Evolutionary conservation across 1,139 yeast species (phyloP).

Genomic region (Kluyveromyces marxianus): DNA sequence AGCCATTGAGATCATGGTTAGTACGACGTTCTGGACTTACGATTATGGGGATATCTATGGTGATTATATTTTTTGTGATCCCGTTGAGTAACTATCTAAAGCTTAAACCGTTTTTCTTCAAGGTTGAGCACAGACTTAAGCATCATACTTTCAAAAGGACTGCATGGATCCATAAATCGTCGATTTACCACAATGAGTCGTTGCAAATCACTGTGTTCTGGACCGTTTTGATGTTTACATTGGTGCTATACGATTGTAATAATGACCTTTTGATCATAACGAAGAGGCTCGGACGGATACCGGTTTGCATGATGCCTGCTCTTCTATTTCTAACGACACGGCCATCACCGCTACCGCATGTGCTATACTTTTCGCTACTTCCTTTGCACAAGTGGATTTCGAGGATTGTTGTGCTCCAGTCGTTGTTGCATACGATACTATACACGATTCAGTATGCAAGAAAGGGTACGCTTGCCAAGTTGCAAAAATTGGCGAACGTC

Average conservation of each 20-base stretch:
- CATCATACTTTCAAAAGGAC: slow-evolving; percentile 17
- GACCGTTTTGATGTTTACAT: slow-evolving; percentile 12
- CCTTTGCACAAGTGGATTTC: slow-evolving; percentile 77
- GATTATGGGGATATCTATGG: slow-evolving; percentile 1
- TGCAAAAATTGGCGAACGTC: slow-evolving; percentile 43
- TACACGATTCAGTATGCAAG: slow-evolving; percentile 40
- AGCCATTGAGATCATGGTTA: slow-evolving; percentile 8
- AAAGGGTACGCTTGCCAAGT: slow-evolving; percentile 41
- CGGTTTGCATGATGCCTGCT: slow-evolving; percentile 61
- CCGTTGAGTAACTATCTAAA: slow-evolving; percentile 22
- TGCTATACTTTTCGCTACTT: slow-evolving; percentile 49
- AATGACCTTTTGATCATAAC: slow-evolving; percentile 25
- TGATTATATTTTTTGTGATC: slow-evolving; percentile 16
- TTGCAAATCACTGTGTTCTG: slow-evolving; percentile 21
- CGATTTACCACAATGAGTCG: slow-evolving; percentile 22
- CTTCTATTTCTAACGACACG: slow-evolving; percentile 52
- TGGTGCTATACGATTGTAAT: slow-evolving; percentile 14
- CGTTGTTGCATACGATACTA: slow-evolving; percentile 44
- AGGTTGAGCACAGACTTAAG: slow-evolving; percentile 18
- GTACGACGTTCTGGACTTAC: slow-evolving; percentile 7
- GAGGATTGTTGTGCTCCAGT: slow-evolving; percentile 48
- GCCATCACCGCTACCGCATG: slow-evolving; percentile 50
- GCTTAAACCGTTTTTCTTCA: slow-evolving; percentile 17
- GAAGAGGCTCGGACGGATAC: slow-evolving; percentile 42
- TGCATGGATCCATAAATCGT: slow-evolving; percentile 18